Conservation (phyloP, 1,284 basidiomycete genomes). For the Heterobasidion occidentale region DNA sequence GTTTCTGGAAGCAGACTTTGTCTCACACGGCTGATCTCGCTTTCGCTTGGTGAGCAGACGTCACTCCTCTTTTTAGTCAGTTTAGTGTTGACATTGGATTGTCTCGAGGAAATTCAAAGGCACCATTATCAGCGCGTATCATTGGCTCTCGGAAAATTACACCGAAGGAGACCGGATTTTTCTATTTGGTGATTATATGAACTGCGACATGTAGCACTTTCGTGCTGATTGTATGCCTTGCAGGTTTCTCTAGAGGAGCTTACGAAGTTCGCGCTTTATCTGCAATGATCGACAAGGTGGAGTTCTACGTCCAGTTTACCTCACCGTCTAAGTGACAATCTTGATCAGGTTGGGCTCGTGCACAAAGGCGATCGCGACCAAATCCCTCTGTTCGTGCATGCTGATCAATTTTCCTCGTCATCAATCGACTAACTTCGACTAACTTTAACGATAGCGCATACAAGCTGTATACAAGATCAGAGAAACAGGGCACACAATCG, state of each 20-base stretch:
- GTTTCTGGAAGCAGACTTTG: conserved; percentile 13
- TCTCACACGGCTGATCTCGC: conserved; percentile 16
- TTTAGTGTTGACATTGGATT: background rate
- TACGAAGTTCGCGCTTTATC: conserved; percentile 35
- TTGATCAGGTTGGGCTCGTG: conserved; percentile 24
- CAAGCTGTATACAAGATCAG: conserved; percentile 22
- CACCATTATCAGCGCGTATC: conserved; percentile 26
- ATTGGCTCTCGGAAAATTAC: conserved; percentile 31
- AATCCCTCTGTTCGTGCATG: conserved; percentile 26
- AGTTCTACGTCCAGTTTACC: background rate
- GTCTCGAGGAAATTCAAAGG: conserved; percentile 13
- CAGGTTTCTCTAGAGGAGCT: conserved; percentile 39
- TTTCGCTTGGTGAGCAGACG: conserved; percentile 18
- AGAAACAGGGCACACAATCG: background rate
- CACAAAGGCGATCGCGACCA: conserved; percentile 24
- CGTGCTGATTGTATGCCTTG: background rate
- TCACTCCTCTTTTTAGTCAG: background rate
- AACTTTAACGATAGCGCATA: conserved; percentile 24
- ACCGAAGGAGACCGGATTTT: conserved; percentile 30
- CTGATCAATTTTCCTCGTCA: background rate
- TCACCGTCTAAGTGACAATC: background rate
- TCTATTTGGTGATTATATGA: conserved; percentile 27
- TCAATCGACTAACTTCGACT: background rate
- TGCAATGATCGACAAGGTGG: conserved; percentile 32
- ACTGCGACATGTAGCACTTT: background rate